These are phyloP conservation scores for Sextonia rubra DNA, from an alignment of 164 flowering plant genomes.

Conservation along the genomic window DNA sequence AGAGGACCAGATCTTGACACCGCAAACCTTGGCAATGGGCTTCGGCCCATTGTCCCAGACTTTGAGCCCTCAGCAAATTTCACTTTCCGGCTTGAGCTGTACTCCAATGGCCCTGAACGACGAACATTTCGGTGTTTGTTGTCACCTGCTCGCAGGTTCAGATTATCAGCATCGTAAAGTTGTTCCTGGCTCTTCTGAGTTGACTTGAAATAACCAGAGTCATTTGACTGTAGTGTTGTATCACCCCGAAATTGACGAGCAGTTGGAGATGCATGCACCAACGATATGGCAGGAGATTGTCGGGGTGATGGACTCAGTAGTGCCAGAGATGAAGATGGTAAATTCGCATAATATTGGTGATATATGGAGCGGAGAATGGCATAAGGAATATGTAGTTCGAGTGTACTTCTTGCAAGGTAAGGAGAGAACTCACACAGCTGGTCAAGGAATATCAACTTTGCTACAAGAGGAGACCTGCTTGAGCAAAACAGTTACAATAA, in stretches of 20 bases:
- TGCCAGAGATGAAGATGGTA: constrained; percentile 57
- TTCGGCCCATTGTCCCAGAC: constrained; percentile 79
- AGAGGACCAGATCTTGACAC: constrained; percentile 97
- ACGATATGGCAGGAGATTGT: constrained; percentile 66
- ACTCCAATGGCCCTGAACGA: constrained; percentile 88
- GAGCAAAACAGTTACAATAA: constrained; percentile 4
- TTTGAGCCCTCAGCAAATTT: constrained; percentile 68
- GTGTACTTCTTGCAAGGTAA: constrained; percentile 75
- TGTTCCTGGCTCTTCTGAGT: constrained; percentile 54
- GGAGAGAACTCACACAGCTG: constrained; percentile 87
- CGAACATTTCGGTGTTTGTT: constrained; percentile 49
- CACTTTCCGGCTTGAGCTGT: constrained; percentile 63
- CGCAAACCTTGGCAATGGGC: constrained; percentile 92
- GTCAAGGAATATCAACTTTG: constrained; percentile 87
- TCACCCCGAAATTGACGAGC: constrained; percentile 49
- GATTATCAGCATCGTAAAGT: constrained; percentile 37
- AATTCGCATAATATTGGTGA: constrained; percentile 71
- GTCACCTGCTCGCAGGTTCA: constrained; percentile 33
- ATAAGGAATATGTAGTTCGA: constrained; percentile 80
- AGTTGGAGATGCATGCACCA: constrained; percentile 63
- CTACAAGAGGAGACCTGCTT: constrained; percentile 74
- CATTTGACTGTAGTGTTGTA: constrained; percentile 51
- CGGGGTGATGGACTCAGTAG: constrained; percentile 59
- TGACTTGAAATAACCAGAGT: constrained; percentile 55
- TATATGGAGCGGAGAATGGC: constrained; percentile 85